Evolutionary conservation across 371 early-diverging fungal species (phyloP).

Genomic region (Mucor circinelloides): DNA sequence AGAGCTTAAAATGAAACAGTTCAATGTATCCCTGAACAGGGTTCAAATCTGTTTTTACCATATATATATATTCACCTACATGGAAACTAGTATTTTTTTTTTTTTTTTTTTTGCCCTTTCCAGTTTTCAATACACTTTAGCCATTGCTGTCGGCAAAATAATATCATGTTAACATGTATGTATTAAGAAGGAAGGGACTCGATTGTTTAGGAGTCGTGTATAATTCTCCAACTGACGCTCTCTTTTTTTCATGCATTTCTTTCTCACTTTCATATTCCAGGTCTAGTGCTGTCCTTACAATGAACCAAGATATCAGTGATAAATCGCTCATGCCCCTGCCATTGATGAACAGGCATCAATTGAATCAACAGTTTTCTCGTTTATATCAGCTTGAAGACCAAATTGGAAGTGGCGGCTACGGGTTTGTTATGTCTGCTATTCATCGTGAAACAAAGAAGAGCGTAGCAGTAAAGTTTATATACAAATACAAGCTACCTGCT

Average conservation of each 20-base stretch:
- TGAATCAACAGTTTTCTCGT: not conserved
- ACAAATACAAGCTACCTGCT: constrained; percentile 54
- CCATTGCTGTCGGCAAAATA: not conserved
- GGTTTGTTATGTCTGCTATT: constrained; percentile 63
- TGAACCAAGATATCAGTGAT: not conserved
- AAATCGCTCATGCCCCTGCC: not conserved
- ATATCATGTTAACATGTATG: not conserved
- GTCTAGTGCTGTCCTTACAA: not conserved
- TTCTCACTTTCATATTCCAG: not conserved
- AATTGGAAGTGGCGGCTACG: constrained; percentile 74
- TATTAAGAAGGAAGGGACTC: not conserved
- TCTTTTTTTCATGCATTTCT: not conserved
- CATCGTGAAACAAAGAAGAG: constrained; percentile 40
- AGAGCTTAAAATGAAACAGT: not conserved
- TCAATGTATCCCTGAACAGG: not conserved
- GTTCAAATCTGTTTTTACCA: not conserved
- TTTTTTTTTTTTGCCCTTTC: not conserved
- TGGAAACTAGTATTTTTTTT: not conserved
- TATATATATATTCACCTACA: not conserved
- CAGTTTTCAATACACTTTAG: not conserved
- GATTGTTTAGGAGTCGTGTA: not conserved
- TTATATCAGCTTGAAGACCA: constrained; percentile 31
- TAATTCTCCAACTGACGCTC: not conserved
- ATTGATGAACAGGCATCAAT: not conserved
- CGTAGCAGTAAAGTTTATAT: constrained; percentile 77